Evolutionary conservation across 2,329 filamentous ascomycete genomes (phyloP).

Genomic region (Colletotrichum lupini): DNA sequence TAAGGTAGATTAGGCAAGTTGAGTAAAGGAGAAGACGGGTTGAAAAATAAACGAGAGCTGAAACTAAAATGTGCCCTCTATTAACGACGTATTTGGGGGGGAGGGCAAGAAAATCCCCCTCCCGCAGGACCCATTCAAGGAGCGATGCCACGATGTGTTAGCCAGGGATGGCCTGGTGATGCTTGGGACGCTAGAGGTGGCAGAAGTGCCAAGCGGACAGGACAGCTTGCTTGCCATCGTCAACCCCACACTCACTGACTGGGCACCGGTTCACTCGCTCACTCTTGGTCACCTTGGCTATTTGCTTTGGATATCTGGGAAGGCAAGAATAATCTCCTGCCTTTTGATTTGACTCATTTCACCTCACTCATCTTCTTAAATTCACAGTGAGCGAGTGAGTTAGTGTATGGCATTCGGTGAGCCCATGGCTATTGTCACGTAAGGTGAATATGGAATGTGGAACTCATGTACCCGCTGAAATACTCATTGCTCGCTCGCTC

Average conservation of each 20-base stretch:
- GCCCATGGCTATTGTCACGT: not conserved
- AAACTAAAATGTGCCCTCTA: not conserved
- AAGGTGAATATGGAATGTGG: not conserved
- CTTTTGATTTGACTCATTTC: not conserved
- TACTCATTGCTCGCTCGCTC: not conserved
- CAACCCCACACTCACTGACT: not conserved
- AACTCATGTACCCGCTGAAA: not conserved
- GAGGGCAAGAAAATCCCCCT: not conserved
- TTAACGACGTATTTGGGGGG: too few relatives aligned
- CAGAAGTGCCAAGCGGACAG: not conserved
- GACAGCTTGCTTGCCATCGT: not conserved
- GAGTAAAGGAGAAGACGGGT: not conserved
- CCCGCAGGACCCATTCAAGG: not conserved
- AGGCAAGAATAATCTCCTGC: too few relatives aligned
- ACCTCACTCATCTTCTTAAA: not conserved
- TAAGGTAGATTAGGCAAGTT: not conserved
- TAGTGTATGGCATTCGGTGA: not conserved
- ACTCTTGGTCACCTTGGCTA: too few relatives aligned
- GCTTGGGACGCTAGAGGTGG: not conserved
- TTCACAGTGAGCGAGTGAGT: not conserved
- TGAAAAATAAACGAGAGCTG: not conserved
- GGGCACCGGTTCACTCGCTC: not conserved
- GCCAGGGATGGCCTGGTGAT: slow-evolving; percentile 23
- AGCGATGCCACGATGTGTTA: slow-evolving; percentile 16
- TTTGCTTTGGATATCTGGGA: too few relatives aligned